Evolutionary conservation across 176 grass and related monocot species (phyloP).

Genomic region (Zizania latifolia): DNA sequence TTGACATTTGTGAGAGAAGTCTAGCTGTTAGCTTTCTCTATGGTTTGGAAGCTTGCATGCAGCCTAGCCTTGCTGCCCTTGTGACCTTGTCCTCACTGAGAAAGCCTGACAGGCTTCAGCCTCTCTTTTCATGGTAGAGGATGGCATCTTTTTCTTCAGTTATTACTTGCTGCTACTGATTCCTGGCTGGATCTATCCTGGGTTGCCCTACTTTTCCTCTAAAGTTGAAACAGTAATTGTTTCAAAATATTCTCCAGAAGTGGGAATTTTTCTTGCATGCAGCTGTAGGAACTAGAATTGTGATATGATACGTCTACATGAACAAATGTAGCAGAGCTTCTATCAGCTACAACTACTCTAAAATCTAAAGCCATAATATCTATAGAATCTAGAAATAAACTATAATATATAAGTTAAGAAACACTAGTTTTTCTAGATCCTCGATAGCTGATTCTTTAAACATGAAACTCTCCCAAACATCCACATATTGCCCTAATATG

Average conservation of each 20-base stretch:
- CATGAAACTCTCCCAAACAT: too few species aligned
- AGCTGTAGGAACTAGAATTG: too few species aligned
- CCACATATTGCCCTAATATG: too few species aligned
- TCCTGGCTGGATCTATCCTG: neutral
- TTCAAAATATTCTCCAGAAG: neutral
- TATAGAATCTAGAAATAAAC: too few species aligned
- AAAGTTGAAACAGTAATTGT: neutral
- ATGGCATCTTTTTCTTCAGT: neutral
- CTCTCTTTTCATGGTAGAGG: neutral
- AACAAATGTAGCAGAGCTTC: too few species aligned
- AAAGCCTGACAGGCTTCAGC: conserved; percentile 17
- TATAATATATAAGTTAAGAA: too few species aligned
- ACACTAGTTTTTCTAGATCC: too few species aligned
- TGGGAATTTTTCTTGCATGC: neutral
- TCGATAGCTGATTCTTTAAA: too few species aligned
- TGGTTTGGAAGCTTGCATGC: conserved; percentile 27
- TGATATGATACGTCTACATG: too few species aligned
- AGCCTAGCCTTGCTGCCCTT: conserved; percentile 9
- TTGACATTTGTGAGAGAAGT: conserved; percentile 39
- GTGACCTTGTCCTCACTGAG: conserved; percentile 22
- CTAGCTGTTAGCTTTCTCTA: conserved; percentile 25
- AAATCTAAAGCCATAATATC: too few species aligned
- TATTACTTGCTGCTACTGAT: neutral
- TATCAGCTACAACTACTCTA: too few species aligned
- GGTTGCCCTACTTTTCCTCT: neutral